These are phyloP conservation scores for Seiridium cupressi DNA, from an alignment of 2,329 filamentous ascomycete genomes.

Conservation along the genomic window DNA sequence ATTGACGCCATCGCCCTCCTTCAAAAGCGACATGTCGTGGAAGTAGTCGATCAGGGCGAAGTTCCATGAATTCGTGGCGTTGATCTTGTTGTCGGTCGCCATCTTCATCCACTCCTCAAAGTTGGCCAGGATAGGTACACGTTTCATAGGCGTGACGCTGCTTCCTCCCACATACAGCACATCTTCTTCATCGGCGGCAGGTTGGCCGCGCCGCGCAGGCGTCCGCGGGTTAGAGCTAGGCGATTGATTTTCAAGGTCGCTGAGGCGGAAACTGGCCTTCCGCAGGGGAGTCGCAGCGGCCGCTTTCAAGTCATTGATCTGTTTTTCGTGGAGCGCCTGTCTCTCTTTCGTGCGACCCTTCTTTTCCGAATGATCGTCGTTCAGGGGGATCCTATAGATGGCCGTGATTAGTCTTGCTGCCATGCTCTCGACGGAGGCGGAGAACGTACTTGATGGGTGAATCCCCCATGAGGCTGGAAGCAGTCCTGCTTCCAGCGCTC, in stretches of 20 bases:
- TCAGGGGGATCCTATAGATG: slow-evolving; percentile 76
- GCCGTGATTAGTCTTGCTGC: slow-evolving; percentile 10
- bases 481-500: slow-evolving; percentile 42
- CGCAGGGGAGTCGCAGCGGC: slow-evolving; percentile 67
- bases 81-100: slow-evolving; percentile 99
- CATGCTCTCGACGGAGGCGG: not conserved
- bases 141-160: slow-evolving; percentile 92
- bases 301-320: slow-evolving; percentile 88
- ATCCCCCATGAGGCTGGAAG: slow-evolving; percentile 43
- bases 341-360: slow-evolving; percentile 83
- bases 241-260: slow-evolving; percentile 56
- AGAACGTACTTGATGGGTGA: slow-evolving; percentile 55
- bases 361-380: slow-evolving; percentile 93
- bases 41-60: slow-evolving; percentile 99
- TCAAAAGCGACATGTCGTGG: slow-evolving; percentile 95
- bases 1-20: slow-evolving; percentile 95
- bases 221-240: slow-evolving; percentile 57
- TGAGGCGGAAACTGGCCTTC: slow-evolving; percentile 59
- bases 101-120: slow-evolving; percentile 99
- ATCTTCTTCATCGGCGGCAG: slow-evolving; percentile 47
- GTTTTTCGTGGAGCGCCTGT: slow-evolving; percentile 83
- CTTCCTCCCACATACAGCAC: slow-evolving; percentile 67
- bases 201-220: slow-evolving; percentile 40
- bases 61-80: slow-evolving; percentile 97
- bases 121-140: slow-evolving; percentile 91